Percentiles rank a stretch among this genome's conserved stretches.
Evolutionary conservation across 495 filamentous ascomycete genomes (phyloP).

Genomic region (Neurospora sp.): DNA sequence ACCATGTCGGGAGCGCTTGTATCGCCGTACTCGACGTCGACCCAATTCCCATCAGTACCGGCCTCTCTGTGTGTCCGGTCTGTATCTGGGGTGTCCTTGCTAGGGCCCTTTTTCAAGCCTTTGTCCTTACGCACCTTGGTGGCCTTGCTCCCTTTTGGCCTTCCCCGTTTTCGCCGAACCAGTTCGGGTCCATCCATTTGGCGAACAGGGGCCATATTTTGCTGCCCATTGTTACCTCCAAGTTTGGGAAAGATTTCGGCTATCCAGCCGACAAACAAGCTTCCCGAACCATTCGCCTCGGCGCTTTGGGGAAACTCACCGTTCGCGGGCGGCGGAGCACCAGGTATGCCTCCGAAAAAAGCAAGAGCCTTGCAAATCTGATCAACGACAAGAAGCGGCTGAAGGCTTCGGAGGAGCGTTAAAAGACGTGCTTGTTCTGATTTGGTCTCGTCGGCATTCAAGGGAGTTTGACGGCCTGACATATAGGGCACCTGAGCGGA

Average conservation of each 20-base stretch:
- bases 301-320: conserved; percentile 44
- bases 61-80: not conserved
- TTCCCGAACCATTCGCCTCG: conserved; percentile 42
- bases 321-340: conserved; percentile 41
- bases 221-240: conserved; percentile 14
- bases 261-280: conserved; percentile 48
- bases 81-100: not conserved
- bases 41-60: conserved; percentile 17
- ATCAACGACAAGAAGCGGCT: conserved; percentile 44
- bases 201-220: conserved; percentile 12
- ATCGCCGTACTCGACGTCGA: conserved; percentile 17
- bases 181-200: conserved; percentile 15
- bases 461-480: conserved; percentile 15
- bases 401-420: conserved; percentile 41
- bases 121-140: conserved; percentile 40
- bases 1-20: conserved; percentile 10
- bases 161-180: conserved; percentile 33
- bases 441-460: conserved; percentile 41
- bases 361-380: conserved; percentile 49
- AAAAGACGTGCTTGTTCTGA: conserved; percentile 45
- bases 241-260: conserved; percentile 47
- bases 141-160: conserved; percentile 43
- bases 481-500: not conserved
- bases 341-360: conserved; percentile 49
- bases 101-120: conserved; percentile 37